Evolutionary conservation across 495 filamentous ascomycete species (phyloP).

Genomic region (Penicillium tannophilum): DNA sequence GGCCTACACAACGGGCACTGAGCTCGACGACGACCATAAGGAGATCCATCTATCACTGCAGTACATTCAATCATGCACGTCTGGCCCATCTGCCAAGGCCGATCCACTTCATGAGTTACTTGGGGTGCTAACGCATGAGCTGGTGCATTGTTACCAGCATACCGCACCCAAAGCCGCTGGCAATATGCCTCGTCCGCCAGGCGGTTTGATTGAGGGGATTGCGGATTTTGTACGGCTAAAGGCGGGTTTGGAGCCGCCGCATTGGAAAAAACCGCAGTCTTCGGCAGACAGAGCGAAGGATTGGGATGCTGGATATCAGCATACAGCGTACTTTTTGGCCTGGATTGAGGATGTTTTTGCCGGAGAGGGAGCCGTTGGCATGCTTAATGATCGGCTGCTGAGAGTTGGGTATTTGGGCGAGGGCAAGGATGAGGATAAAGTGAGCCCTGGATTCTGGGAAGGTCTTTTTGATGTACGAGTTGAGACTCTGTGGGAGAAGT

Average conservation of each 20-base stretch:
- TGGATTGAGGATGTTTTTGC: conserved; percentile 67
- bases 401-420: conserved; percentile 49
- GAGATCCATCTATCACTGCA: conserved; percentile 86
- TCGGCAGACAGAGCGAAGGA: conserved; percentile 46
- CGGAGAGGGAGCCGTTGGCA: conserved; percentile 70
- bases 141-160: conserved; percentile 95
- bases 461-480: conserved; percentile 65
- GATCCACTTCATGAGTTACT: conserved; percentile 63
- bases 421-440: conserved; percentile 19
- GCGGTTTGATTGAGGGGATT: conserved; percentile 87
- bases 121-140: conserved; percentile 87
- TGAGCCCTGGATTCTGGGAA: conserved; percentile 66
- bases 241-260: conserved; percentile 72
- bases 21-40: conserved; percentile 87
- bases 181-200: conserved; percentile 49
- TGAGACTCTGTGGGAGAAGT: conserved; percentile 73
- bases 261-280: conserved; percentile 70
- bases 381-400: conserved; percentile 70
- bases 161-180: conserved; percentile 52
- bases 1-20: conserved; percentile 83
- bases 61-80: conserved; percentile 63
- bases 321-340: conserved; percentile 89
- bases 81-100: conserved; percentile 22
- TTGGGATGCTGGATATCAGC: conserved; percentile 93
- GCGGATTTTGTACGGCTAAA: conserved; percentile 91